Conservation (phyloP, 306 rosid species). For the Senna tora region DNA sequence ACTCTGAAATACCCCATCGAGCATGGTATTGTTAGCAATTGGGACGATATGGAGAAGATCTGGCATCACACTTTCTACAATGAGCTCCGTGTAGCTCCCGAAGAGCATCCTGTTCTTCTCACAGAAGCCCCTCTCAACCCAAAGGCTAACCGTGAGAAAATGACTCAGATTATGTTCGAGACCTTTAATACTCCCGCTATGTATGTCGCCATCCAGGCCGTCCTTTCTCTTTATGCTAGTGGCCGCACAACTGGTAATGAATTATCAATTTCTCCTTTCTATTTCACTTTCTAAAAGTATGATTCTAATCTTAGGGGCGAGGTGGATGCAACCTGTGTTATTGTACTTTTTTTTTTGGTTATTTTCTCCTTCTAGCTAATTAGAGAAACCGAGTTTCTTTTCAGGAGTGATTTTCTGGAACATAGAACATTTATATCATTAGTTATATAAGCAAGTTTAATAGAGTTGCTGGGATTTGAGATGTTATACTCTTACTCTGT, state of each 20-base stretch:
- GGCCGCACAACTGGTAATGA: slow-evolving; percentile 84
- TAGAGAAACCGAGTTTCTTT: slow-evolving; percentile 3
- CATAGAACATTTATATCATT: too few relatives aligned
- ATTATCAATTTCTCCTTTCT: not conserved
- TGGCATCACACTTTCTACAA: slow-evolving; percentile 62
- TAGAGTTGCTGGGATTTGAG: not conserved
- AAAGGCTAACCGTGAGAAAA: slow-evolving; percentile 71
- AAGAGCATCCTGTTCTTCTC: slow-evolving; percentile 73
- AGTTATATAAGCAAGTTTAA: not conserved
- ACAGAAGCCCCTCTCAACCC: slow-evolving; percentile 84
- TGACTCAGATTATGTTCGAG: slow-evolving; percentile 62
- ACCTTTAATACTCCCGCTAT: slow-evolving; percentile 78
- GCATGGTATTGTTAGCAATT: slow-evolving; percentile 80
- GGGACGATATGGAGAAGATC: slow-evolving; percentile 88
- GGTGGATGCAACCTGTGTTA: not conserved
- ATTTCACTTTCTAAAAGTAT: not conserved
- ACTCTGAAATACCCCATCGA: slow-evolving; percentile 86
- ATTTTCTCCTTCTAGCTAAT: not conserved
- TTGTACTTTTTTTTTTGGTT: not conserved
- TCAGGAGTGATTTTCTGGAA: not conserved
- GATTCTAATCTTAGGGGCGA: not conserved
- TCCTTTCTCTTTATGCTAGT: slow-evolving; percentile 85
- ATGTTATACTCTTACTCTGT: slow-evolving; percentile 4
- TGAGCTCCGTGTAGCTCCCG: slow-evolving; percentile 65
- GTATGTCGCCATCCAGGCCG: slow-evolving; percentile 83